These are phyloP conservation scores for Elsinoe ampelina DNA, from an alignment of 2,329 filamentous ascomycete species.

Conservation along the genomic window DNA sequence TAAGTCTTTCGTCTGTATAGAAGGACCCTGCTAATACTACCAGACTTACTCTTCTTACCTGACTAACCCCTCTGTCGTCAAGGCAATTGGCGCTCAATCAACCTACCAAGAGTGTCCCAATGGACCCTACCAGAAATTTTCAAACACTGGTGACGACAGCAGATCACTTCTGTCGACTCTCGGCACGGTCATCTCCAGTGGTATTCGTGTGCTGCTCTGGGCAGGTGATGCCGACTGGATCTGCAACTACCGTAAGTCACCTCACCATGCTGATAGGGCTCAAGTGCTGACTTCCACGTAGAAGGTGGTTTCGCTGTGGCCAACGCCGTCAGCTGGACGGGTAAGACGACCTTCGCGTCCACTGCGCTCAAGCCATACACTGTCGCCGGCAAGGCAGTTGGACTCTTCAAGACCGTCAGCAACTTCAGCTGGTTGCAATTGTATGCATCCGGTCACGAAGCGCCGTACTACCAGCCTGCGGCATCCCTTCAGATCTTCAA, in stretches of 20 bases:
- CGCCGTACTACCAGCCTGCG: slow-evolving; percentile 32
- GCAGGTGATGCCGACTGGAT: slow-evolving; percentile 51
- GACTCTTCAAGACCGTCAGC: slow-evolving; percentile 42
- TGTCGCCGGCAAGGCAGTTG: slow-evolving; percentile 39
- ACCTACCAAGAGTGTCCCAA: slow-evolving; percentile 32
- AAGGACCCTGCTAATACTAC: background rate
- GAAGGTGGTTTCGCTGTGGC: slow-evolving; percentile 41
- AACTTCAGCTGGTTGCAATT: slow-evolving; percentile 37
- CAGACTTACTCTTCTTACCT: slow-evolving; percentile 36
- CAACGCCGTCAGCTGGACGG: slow-evolving; percentile 32
- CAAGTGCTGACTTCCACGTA: background rate
- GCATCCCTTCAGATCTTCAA: slow-evolving; percentile 39
- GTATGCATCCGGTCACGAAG: slow-evolving; percentile 36
- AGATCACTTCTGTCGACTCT: slow-evolving; percentile 4
- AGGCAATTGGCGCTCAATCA: slow-evolving; percentile 38
- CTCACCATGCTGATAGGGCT: background rate
- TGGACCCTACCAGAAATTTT: slow-evolving; percentile 31
- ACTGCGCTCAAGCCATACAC: slow-evolving; percentile 36
- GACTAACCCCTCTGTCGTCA: slow-evolving; percentile 28
- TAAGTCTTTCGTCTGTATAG: background rate
- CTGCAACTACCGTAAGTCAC: slow-evolving; percentile 41
- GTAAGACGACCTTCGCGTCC: slow-evolving; percentile 33
- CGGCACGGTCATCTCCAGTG: slow-evolving; percentile 18
- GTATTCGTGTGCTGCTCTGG: slow-evolving; percentile 44
- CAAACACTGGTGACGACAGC: slow-evolving; percentile 33